Base-by-base conservation (phyloP, 2,329 filamentous ascomycete genomes). In the Fusarium euwallaceae region DNA sequence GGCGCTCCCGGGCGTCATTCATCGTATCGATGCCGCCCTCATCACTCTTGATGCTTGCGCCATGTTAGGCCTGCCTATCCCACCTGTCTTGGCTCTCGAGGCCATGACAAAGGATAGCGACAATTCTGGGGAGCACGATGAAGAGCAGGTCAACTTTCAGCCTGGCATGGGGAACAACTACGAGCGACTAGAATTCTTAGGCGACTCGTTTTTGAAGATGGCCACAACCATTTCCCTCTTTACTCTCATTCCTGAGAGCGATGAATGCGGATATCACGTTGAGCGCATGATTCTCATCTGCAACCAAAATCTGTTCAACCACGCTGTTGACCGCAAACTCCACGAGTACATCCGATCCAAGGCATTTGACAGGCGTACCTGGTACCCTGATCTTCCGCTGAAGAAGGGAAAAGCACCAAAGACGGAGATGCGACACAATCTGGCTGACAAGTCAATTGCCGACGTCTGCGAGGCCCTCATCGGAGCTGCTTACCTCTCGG, bases 401-500 rank as follows among this genome's bases (percentile, higher is more conserved):
- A 88, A 92, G 7, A 89, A 89, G 69, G 96, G 96, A 34, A 97
- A 96, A 85, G 84, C 86, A 53, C 82, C 86, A 12, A 85, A 84
- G 29, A 72, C 72, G 4, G 66, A 72, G 2, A 82, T 85, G 7
- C 88, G 84, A 11, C 95, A 98, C 79, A 85, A 84, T 0, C 88
- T 99, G 2, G 92, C 92, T 1, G 94, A 98, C 83, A 99, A 99
- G 85, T 93, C 93, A 1, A 92, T 98, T 78, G 96, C 97, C 4
- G 97, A 98, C 82, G 95, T 98, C 1, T 98, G 94, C 70, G 97
- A 98, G 81, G 96, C 97, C 1, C 84, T 98, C 66, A 98, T 99
- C 58, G 97, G 96, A 7, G 97, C 96, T 3, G 93, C 95, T 0
- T 91, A 92, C 61, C 82, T 93, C 43, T 88, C 86, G 0, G 83